Evolutionary conservation across 192 early-diverging fungal species (phyloP).

Genomic region (Backusella mclennaniae): DNA sequence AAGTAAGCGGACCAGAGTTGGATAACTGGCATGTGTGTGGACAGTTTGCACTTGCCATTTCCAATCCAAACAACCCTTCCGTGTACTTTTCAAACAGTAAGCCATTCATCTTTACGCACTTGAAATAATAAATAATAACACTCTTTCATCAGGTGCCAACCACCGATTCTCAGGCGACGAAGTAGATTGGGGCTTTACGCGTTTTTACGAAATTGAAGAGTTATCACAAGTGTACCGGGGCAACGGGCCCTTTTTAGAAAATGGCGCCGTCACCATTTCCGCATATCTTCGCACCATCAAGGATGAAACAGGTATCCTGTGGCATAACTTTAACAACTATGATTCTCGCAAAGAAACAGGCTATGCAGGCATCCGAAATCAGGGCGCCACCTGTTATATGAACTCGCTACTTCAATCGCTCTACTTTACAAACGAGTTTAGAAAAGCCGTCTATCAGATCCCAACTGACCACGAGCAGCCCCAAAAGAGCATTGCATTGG

Average conservation of each 20-base stretch:
- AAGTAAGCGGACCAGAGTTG: slow-evolving; percentile 71
- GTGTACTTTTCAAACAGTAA: slow-evolving; percentile 49
- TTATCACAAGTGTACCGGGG: slow-evolving; percentile 41
- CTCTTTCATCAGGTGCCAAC: slow-evolving; percentile 47
- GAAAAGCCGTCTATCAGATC: slow-evolving; percentile 90
- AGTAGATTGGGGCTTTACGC: slow-evolving; percentile 95
- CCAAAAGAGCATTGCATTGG: slow-evolving; percentile 81
- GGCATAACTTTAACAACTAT: slow-evolving; percentile 77
- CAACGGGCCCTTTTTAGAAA: slow-evolving; percentile 63
- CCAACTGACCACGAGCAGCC: slow-evolving; percentile 90
- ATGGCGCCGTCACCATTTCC: slow-evolving; percentile 61
- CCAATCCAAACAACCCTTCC: slow-evolving; percentile 70
- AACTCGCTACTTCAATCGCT: slow-evolving; percentile 96
- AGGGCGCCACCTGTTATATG: slow-evolving; percentile 99
- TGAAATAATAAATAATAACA: not conserved
- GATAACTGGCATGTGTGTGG: slow-evolving; percentile 79
- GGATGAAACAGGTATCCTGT: slow-evolving; percentile 89
- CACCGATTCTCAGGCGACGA: slow-evolving; percentile 85
- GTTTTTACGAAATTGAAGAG: slow-evolving; percentile 60
- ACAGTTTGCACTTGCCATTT: slow-evolving; percentile 75
- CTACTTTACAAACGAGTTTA: slow-evolving; percentile 93
- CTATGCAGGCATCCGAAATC: slow-evolving; percentile 93
- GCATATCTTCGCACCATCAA: slow-evolving; percentile 75
- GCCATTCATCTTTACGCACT: not conserved
- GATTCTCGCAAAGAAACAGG: slow-evolving; percentile 90